phyloP scores from a whole-genome alignment of 73 alveolate species.

The Paramecium bursaria region DNA sequence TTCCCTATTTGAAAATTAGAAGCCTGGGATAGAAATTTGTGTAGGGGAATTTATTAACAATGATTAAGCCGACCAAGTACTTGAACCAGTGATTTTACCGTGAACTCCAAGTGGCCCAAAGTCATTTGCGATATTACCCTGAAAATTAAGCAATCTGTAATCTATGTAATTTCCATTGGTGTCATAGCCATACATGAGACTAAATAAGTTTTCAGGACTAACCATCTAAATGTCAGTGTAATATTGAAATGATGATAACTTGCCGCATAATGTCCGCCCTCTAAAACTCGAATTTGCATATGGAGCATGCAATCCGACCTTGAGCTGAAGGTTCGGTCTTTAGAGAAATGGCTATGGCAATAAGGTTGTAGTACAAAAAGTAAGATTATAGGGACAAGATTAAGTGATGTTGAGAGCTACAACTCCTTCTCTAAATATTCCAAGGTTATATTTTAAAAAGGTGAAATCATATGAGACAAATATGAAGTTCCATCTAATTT shows the following conservation, averaged over 20 bases:
- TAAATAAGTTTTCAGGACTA: neutral
- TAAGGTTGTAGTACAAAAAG: neutral
- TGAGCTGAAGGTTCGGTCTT: neutral
- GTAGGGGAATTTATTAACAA: neutral
- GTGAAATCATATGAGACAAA: slow-evolving; percentile 9
- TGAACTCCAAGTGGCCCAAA: neutral
- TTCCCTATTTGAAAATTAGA: too few relatives aligned
- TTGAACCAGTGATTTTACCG: neutral
- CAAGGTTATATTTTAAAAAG: neutral
- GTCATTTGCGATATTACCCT: neutral
- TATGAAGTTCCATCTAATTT: neutral
- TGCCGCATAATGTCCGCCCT: slow-evolving; percentile 6
- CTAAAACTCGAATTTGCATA: neutral
- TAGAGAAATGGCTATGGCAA: slow-evolving; percentile 6
- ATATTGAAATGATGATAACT: neutral
- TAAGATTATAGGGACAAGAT: slow-evolving; percentile 7
- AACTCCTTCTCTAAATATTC: neutral
- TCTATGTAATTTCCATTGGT: neutral
- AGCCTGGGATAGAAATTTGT: neutral
- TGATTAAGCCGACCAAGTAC: neutral
- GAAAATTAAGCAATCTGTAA: neutral
- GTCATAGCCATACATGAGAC: slow-evolving; percentile 14
- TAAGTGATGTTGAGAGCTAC: neutral
- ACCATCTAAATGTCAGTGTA: neutral
- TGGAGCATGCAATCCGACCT: neutral